A percentile compares a stretch with the other conserved stretches of the same genome.
Conservation (phyloP, 2,329 filamentous ascomycete genomes). For the Aspergillus transmontanensis region DNA sequence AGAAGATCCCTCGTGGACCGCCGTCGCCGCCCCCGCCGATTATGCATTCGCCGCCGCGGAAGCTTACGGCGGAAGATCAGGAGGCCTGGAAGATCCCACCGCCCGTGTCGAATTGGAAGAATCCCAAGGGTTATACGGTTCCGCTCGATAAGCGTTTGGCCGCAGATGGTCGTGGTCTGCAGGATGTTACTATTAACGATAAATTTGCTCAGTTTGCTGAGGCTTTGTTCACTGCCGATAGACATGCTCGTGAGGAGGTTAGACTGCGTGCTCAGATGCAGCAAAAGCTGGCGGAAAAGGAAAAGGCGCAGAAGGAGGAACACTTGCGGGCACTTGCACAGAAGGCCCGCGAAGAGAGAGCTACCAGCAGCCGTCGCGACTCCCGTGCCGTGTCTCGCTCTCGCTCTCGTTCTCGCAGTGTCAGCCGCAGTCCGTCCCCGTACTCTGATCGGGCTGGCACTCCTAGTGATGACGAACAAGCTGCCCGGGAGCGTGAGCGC, state of each 20-base stretch:
- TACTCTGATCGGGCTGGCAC: conserved; percentile 49
- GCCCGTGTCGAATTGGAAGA: conserved; percentile 98
- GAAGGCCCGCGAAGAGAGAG: conserved; percentile 83
- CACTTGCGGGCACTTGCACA: conserved; percentile 84
- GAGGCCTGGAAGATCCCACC: conserved; percentile 93
- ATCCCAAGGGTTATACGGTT: conserved; percentile 96
- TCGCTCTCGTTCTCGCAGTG: conserved; percentile 48
- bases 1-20: conserved; percentile 92
- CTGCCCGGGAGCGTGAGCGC: conserved; percentile 73
- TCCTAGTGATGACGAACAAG: conserved; percentile 66
- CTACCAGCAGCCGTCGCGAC: conserved; percentile 45
- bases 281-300: conserved; percentile 92
- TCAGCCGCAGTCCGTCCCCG: conserved; percentile 45
- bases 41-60: conserved; percentile 91
- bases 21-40: conserved; percentile 91
- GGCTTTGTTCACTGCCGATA: conserved; percentile 88
- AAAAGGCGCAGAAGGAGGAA: conserved; percentile 92
- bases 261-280: conserved; percentile 92
- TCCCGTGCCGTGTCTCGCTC: conserved; percentile 44
- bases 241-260: conserved; percentile 93
- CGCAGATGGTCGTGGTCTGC: conserved; percentile 85
- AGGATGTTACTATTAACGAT: conserved; percentile 96
- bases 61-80: conserved; percentile 94
- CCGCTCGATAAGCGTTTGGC: conserved; percentile 93
- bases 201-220: conserved; percentile 97